These are phyloP conservation scores for Teratosphaeria zuluensis DNA, from an alignment of 2,329 filamentous ascomycete genomes.

Conservation along the genomic window DNA sequence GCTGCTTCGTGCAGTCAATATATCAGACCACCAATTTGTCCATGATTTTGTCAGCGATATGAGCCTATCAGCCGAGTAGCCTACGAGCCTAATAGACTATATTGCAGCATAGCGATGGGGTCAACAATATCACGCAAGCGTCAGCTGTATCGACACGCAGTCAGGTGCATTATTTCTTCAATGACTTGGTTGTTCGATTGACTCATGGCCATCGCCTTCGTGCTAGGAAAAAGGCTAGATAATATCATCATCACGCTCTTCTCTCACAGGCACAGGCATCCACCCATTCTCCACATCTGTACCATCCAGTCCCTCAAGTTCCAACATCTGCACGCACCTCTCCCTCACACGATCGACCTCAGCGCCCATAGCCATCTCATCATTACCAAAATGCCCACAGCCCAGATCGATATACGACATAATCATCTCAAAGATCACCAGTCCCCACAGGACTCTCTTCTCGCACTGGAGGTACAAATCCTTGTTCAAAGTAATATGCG, in stretches of 20 bases:
- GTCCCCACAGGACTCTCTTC: not conserved
- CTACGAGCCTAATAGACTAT: not conserved
- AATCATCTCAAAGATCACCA: not conserved
- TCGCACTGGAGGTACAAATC: not conserved
- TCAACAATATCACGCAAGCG: too few relatives aligned
- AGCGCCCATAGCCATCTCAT: not conserved
- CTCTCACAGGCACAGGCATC: not conserved
- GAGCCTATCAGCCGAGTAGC: too few relatives aligned
- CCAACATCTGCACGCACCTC: not conserved
- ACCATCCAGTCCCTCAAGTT: not conserved
- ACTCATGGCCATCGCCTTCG: not conserved
- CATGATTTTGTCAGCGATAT: too few relatives aligned
- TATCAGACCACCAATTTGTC: too few relatives aligned
- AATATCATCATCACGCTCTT: not conserved
- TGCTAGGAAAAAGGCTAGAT: not conserved
- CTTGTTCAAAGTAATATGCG: not conserved
- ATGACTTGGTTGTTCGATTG: too few relatives aligned
- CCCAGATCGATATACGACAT: not conserved
- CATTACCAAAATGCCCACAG: not conserved
- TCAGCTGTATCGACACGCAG: too few relatives aligned
- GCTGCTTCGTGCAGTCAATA: too few relatives aligned
- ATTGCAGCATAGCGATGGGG: too few relatives aligned
- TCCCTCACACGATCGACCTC: not conserved
- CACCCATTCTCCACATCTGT: not conserved
- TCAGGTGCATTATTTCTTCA: too few relatives aligned